Evolutionary conservation across 805 yeast genomes (phyloP).

Genomic region (Lachancea sp.): DNA sequence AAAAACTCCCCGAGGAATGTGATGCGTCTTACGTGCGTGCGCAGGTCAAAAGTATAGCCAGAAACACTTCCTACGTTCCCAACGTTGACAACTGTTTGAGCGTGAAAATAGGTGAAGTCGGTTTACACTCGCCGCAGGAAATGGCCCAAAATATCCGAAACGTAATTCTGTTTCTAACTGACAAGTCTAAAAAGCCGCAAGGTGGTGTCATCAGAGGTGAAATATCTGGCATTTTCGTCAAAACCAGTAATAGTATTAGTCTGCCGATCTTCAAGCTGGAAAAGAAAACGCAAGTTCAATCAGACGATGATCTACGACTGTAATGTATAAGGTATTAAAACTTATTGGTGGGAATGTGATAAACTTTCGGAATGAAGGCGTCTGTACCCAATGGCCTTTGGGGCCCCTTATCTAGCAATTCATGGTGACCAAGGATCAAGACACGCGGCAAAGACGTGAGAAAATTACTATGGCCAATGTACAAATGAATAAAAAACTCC

Average conservation of each 20-base stretch:
- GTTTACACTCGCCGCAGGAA: constrained; percentile 21
- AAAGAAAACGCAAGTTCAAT: constrained; percentile 1
- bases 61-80: constrained; percentile 58
- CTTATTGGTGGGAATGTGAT: too few species aligned
- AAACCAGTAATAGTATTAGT: constrained; percentile 61
- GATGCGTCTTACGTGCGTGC: constrained; percentile 58
- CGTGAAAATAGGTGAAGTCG: constrained; percentile 48
- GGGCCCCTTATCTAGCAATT: too few species aligned
- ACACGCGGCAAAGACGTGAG: too few species aligned
- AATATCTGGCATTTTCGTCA: constrained; percentile 49
- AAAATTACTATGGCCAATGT: too few species aligned
- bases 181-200: constrained; percentile 42
- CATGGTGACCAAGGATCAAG: too few species aligned
- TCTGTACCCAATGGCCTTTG: too few species aligned
- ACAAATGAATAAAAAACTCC: too few species aligned
- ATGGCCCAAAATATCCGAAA: constrained; percentile 26
- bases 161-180: constrained; percentile 42
- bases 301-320: constrained; percentile 6
- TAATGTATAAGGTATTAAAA: background rate
- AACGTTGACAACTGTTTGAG: constrained; percentile 55
- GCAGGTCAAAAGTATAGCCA: constrained; percentile 59
- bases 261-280: constrained; percentile 43
- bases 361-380: too few species aligned
- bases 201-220: constrained; percentile 51
- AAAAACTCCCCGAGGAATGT: constrained; percentile 51